Conservation (phyloP, 192 early-diverging fungal genomes). For the Chytriomyces hyalinus region DNA sequence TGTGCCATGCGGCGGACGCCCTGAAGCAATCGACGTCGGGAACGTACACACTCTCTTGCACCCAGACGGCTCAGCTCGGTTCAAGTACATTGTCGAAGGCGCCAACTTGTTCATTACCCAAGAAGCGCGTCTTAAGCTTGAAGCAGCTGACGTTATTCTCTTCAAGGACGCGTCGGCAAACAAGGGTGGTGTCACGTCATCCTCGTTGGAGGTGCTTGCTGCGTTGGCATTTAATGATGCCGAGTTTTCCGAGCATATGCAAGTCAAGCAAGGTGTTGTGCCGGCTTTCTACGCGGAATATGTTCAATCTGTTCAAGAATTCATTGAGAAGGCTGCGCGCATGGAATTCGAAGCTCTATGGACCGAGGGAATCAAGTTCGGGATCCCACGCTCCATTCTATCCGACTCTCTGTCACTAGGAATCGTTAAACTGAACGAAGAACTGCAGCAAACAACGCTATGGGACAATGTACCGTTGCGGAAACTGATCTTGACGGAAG, state of each 20-base stretch:
- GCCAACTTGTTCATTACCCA: slow-evolving; percentile 91
- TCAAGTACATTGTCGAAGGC: slow-evolving; percentile 96
- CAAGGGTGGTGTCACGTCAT: slow-evolving; percentile 99
- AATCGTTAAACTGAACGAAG: slow-evolving; percentile 91
- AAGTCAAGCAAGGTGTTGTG: slow-evolving; percentile 74
- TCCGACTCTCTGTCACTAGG: slow-evolving; percentile 91
- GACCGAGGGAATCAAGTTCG: slow-evolving; percentile 80
- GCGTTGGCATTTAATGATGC: slow-evolving; percentile 92
- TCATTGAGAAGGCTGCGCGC: slow-evolving; percentile 92
- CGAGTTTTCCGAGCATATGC: slow-evolving; percentile 89
- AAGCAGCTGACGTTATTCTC: slow-evolving; percentile 89
- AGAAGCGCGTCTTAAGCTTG: slow-evolving; percentile 62
- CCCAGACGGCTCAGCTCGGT: slow-evolving; percentile 80
- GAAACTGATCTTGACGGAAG: slow-evolving; percentile 78
- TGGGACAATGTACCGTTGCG: slow-evolving; percentile 91
- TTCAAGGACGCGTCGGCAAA: slow-evolving; percentile 99
- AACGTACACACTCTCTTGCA: slow-evolving; percentile 83
- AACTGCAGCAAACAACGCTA: slow-evolving; percentile 86
- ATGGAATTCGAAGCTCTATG: slow-evolving; percentile 95
- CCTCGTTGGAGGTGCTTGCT: slow-evolving; percentile 95
- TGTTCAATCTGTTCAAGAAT: slow-evolving; percentile 86
- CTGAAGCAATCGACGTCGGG: slow-evolving; percentile 92
- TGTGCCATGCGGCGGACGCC: slow-evolving; percentile 98
- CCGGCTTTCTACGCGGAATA: slow-evolving; percentile 93
- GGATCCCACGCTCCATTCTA: slow-evolving; percentile 79